Evolutionary conservation across 495 filamentous ascomycete genomes (phyloP).

Genomic region (Lophium mytilinum): DNA sequence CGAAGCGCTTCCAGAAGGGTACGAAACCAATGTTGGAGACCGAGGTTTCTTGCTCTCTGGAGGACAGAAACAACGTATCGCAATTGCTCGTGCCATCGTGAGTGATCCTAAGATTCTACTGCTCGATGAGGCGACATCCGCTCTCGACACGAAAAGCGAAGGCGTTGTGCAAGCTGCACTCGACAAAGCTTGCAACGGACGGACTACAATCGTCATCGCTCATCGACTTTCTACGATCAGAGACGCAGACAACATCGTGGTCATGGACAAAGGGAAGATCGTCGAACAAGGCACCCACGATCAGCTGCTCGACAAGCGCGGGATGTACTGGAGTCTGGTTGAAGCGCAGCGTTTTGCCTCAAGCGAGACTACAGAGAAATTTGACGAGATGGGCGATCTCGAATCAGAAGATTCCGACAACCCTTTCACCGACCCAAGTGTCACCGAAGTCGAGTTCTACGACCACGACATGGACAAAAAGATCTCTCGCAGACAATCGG

Average conservation of each 20-base stretch:
- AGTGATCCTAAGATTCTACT: conserved; percentile 90
- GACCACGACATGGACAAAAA: conserved; percentile 1
- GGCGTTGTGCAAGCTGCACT: conserved; percentile 90
- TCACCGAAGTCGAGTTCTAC: neutral
- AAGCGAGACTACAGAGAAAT: conserved; percentile 41
- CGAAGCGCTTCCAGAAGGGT: conserved; percentile 68
- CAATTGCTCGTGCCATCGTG: conserved; percentile 78
- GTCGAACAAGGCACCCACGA: conserved; percentile 80
- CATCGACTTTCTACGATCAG: conserved; percentile 91
- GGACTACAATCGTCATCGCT: conserved; percentile 91
- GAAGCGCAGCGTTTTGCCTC: conserved; percentile 70
- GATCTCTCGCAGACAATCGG: conserved; percentile 46
- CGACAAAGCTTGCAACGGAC: conserved; percentile 76
- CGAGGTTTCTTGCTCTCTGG: conserved; percentile 85
- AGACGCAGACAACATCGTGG: conserved; percentile 86
- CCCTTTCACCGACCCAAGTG: neutral
- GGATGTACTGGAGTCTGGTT: conserved; percentile 66
- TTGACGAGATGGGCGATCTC: conserved; percentile 32
- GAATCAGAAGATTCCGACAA: conserved; percentile 11
- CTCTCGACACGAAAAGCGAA: conserved; percentile 91
- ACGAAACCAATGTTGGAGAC: conserved; percentile 90
- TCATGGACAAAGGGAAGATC: conserved; percentile 73
- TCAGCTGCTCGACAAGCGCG: conserved; percentile 49
- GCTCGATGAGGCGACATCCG: conserved; percentile 90
- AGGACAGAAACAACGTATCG: conserved; percentile 91